These are phyloP conservation scores for Coemansia guatemalensis DNA, from an alignment of 192 early-diverging fungal species.

Conservation along the genomic window DNA sequence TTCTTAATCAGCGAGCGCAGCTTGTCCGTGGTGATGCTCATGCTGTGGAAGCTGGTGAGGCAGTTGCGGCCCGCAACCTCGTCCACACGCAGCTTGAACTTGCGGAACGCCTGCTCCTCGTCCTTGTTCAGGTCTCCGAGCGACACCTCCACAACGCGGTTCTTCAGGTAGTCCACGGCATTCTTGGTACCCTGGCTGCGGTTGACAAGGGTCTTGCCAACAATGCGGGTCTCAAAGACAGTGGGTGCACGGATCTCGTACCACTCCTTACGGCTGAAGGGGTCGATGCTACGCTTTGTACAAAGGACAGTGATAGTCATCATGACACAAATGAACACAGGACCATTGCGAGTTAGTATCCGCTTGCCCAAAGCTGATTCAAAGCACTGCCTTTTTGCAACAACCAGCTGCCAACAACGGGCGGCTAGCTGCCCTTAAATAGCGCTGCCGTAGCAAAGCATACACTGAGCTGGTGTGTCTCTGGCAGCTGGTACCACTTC, in stretches of 20 bases:
- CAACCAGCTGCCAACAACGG: neutral
- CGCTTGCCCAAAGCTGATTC: neutral
- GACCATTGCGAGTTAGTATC: neutral
- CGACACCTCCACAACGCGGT: slow-evolving; percentile 94
- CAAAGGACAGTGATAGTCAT: neutral
- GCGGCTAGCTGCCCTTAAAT: neutral
- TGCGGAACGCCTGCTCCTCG: slow-evolving; percentile 92
- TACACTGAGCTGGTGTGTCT: neutral
- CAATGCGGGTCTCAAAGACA: slow-evolving; percentile 90
- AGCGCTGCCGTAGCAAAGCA: neutral
- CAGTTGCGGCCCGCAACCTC: slow-evolving; percentile 98
- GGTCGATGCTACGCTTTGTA: slow-evolving; percentile 68
- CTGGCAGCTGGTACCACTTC: neutral
- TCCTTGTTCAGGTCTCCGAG: slow-evolving; percentile 94
- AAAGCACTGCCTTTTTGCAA: neutral
- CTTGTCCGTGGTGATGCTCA: slow-evolving; percentile 99
- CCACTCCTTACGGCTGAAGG: slow-evolving; percentile 99
- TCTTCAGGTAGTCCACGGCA: slow-evolving; percentile 96
- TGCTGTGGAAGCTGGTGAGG: slow-evolving; percentile 99
- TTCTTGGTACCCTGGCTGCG: slow-evolving; percentile 98
- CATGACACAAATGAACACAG: neutral
- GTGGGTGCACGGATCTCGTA: slow-evolving; percentile 99
- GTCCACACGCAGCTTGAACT: slow-evolving; percentile 96
- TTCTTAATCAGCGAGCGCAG: slow-evolving; percentile 99
- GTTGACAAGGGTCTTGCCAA: slow-evolving; percentile 99